These are phyloP conservation scores for Zymoseptoria brevis DNA, from an alignment of 2,329 filamentous ascomycete genomes.

Conservation along the genomic window DNA sequence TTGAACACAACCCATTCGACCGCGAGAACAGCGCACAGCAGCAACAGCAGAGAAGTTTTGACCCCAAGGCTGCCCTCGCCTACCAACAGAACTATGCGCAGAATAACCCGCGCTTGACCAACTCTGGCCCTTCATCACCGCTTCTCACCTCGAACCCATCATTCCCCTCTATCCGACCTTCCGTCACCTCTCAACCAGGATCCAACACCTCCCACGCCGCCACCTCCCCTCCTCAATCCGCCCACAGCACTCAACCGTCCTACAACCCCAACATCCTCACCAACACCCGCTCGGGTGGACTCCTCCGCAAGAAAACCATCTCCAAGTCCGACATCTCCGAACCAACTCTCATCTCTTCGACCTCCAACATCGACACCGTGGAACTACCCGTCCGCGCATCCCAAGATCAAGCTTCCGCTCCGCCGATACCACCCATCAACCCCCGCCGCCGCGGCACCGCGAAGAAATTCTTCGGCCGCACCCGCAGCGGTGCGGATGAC, in stretches of 20 bases:
- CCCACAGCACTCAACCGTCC: conserved; percentile 29
- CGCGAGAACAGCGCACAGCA: conserved; percentile 11
- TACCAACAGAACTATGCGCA: conserved; percentile 1
- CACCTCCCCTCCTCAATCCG: conserved; percentile 40
- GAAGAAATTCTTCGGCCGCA: conserved; percentile 21
- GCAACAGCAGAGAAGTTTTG: conserved; percentile 20
- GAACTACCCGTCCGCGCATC: conserved; percentile 50
- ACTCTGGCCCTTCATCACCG: conserved; percentile 12
- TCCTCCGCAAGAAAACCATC: conserved; percentile 49
- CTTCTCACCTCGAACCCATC: conserved; percentile 4
- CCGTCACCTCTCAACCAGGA: conserved; percentile 8
- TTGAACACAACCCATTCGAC: not conserved
- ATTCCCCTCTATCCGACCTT: not conserved
- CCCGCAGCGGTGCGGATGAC: not conserved
- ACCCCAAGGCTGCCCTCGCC: conserved; percentile 14
- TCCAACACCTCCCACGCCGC: conserved; percentile 33
- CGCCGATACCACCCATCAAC: conserved; percentile 53
- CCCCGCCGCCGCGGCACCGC: conserved; percentile 45
- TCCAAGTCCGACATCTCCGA: conserved; percentile 57
- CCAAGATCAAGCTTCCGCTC: conserved; percentile 41
- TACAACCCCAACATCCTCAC: conserved; percentile 25
- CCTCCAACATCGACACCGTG: conserved; percentile 51
- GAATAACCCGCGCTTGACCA: conserved; percentile 1
- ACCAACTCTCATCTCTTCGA: conserved; percentile 47
- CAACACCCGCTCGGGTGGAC: conserved; percentile 25